These are phyloP conservation scores for Exophiala alcalophila DNA, from an alignment of 2,329 filamentous ascomycete species.

Conservation along the genomic window DNA sequence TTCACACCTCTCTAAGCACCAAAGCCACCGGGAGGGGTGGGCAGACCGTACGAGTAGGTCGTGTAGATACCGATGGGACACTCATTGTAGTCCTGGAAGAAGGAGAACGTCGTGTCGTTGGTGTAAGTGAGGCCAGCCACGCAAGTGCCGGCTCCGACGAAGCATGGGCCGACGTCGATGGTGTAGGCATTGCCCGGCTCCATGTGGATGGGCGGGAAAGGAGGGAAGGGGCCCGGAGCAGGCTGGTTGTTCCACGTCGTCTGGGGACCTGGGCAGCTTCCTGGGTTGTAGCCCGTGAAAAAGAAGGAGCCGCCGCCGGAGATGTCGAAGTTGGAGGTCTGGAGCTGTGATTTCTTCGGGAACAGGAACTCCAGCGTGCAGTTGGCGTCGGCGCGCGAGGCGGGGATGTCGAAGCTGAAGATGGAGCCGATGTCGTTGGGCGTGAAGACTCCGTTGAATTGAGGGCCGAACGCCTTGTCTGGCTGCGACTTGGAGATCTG, in stretches of 20 bases:
- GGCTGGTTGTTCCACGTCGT: slow-evolving; percentile 56
- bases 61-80: slow-evolving; percentile 32
- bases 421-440: slow-evolving; percentile 53
- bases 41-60: slow-evolving; percentile 28
- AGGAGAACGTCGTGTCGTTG: slow-evolving; percentile 54
- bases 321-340: slow-evolving; percentile 58
- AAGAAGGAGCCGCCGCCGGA: slow-evolving; percentile 54
- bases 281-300: slow-evolving; percentile 49
- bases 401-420: slow-evolving; percentile 68
- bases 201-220: slow-evolving; percentile 39
- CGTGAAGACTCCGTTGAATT: slow-evolving; percentile 56
- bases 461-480: slow-evolving; percentile 51
- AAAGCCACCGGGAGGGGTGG: no score
- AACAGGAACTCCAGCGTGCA: slow-evolving; percentile 66
- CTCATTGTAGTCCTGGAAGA: slow-evolving; percentile 62
- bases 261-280: slow-evolving; percentile 45
- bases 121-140: slow-evolving; percentile 40
- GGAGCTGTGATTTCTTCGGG: slow-evolving; percentile 55
- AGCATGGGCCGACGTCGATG: slow-evolving; percentile 38
- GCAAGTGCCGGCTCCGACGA: slow-evolving; percentile 30
- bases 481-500: slow-evolving; percentile 57
- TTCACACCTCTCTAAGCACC: no score
- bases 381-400: slow-evolving; percentile 52
- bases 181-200: slow-evolving; percentile 55
- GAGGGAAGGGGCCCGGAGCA: slow-evolving; percentile 44